Conservation (phyloP, 177 flowering plant genomes). For the Vitis hybrid region DNA sequence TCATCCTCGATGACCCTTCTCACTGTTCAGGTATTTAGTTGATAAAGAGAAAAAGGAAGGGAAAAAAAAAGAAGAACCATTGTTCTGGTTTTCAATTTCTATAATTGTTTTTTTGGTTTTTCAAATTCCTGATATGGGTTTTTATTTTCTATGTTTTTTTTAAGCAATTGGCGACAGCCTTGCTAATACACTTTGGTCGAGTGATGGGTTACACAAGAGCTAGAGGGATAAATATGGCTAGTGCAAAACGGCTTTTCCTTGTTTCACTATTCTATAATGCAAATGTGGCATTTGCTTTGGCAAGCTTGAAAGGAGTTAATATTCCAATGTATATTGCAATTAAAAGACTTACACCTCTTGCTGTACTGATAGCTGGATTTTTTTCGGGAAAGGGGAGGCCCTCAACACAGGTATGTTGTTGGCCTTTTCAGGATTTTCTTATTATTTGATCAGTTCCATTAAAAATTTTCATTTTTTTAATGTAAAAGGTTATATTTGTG, state of each 20-base stretch:
- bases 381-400: conserved; percentile 87
- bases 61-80: neutral
- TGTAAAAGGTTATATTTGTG: neutral
- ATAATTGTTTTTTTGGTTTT: neutral
- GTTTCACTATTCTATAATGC: conserved; percentile 93
- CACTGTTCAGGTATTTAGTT: conserved; percentile 64
- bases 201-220: conserved; percentile 72
- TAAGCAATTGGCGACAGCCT: conserved; percentile 85
- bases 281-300: conserved; percentile 96
- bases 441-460: neutral
- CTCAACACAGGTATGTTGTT: conserved; percentile 64
- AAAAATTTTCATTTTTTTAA: neutral
- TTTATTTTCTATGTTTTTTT: conserved; percentile 9
- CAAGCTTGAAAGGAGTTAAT: conserved; percentile 97
- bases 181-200: conserved; percentile 82
- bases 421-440: neutral
- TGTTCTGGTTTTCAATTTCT: neutral
- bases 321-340: conserved; percentile 99
- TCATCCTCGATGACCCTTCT: conserved; percentile 89
- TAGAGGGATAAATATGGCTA: conserved; percentile 49
- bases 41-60: neutral
- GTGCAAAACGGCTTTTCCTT: conserved; percentile 80
- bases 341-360: conserved; percentile 96
- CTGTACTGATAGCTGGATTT: conserved; percentile 84
- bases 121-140: neutral